Base-by-base conservation (phyloP, 208 protist genomes). In the Phytomonas sp. region DNA sequence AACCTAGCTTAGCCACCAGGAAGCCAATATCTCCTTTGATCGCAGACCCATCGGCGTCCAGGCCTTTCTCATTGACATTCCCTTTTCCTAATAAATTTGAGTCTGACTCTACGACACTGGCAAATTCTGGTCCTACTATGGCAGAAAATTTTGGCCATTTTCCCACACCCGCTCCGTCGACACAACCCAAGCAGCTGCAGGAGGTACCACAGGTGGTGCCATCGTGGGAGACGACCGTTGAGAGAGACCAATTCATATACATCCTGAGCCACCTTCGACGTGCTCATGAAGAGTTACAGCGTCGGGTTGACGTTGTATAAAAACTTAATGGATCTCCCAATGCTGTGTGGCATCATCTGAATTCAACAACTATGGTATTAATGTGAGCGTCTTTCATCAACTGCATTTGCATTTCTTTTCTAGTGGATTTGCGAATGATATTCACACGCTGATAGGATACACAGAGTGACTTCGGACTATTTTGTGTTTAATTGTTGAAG, bases 181-280 rank as follows among this genome's bases (percentile, higher is more conserved):
- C 65, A 66, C 60, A 64, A 64, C 26, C 29, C 29, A 37, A 64
- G 60, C 17, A 64, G 60, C 60, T 37, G 11, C 60, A 64, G n/a
- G 31, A 64, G 60, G 15, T 37, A 37, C 60, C 29, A 37, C 60
- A 64, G 23, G 60, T 37, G 60, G 60, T 64, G 28, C 29, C 60
- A 37, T 37, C 60, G 28, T 37, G 60, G 60, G 60, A 37, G 60
- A 64, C 31, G 60, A 64, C 60, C 26, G 60, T 37, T 37, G 46
- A 56, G 46, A 56, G 46, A 26, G 46, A 56, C 5, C 60, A 64
- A 37, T 64, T 64, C 23, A 37, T 37, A 0, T 32, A 64, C 23
- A 23, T 64, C 29, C 28, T 64, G 31, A 64, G 29, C 26, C 31
- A 37, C 5, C 32, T 64, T 32, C 32, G 31, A 23, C 8, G 5